Conservation (phyloP, 1,139 yeast species). For the Kodamaea arcana region DNA sequence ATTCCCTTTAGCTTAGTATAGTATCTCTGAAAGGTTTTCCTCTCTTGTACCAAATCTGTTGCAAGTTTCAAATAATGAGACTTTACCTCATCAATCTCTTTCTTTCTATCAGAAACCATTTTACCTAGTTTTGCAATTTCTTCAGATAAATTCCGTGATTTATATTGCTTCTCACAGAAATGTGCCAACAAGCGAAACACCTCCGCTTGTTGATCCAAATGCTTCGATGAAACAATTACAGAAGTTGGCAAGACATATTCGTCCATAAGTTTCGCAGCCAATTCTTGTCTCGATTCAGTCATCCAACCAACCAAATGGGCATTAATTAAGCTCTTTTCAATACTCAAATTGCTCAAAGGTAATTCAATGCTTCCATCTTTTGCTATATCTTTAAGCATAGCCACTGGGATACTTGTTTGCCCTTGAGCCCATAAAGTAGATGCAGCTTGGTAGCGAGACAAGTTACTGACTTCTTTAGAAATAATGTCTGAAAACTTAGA, state of each 20-base stretch:
- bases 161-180: slow-evolving; percentile 70
- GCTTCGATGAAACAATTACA: slow-evolving; percentile 10
- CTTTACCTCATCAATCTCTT: slow-evolving; percentile 49
- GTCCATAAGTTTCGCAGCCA: slow-evolving; percentile 54
- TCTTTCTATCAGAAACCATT: slow-evolving; percentile 33
- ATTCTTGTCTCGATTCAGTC: slow-evolving; percentile 63
- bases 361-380: slow-evolving; percentile 13
- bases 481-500: slow-evolving; percentile 11
- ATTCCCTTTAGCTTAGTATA: slow-evolving; percentile 46
- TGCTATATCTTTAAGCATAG: slow-evolving; percentile 35
- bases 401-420: slow-evolving; percentile 50
- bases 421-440: slow-evolving; percentile 58
- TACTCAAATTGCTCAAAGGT: slow-evolving; percentile 18
- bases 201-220: slow-evolving; percentile 28
- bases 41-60: slow-evolving; percentile 38
- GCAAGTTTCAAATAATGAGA: slow-evolving; percentile 37
- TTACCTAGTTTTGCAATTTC: slow-evolving; percentile 41
- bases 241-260: slow-evolving; percentile 50
- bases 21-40: slow-evolving; percentile 48
- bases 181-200: slow-evolving; percentile 61
- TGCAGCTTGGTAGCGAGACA: slow-evolving; percentile 49
- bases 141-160: slow-evolving; percentile 39
- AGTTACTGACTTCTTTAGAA: slow-evolving; percentile 14
- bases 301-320: slow-evolving; percentile 70
- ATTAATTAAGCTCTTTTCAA: slow-evolving; percentile 29